phyloP scores from a whole-genome alignment of 345 rosid genomes.

The Jatropha curcas region DNA sequence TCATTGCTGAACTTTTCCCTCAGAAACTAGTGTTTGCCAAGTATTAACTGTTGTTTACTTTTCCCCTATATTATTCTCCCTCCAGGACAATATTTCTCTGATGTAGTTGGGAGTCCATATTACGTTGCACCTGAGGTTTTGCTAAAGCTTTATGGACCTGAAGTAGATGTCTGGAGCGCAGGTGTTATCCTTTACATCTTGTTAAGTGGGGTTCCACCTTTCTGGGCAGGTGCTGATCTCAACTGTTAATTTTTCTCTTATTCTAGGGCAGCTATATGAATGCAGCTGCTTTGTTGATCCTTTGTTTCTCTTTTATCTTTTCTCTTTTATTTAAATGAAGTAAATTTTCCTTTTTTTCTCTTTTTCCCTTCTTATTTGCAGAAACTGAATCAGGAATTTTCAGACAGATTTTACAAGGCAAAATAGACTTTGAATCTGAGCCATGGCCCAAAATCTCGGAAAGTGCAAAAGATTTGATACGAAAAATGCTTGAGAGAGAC shows the following conservation, averaged over 20 bases:
- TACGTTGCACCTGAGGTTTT: slow-evolving; percentile 98
- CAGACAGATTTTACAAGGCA: slow-evolving; percentile 81
- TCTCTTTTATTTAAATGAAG: background rate
- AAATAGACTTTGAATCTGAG: slow-evolving; percentile 78
- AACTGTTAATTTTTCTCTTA: background rate
- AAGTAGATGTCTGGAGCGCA: slow-evolving; percentile 94
- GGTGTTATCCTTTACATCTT: slow-evolving; percentile 96
- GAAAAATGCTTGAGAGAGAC: slow-evolving; percentile 86
- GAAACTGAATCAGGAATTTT: slow-evolving; percentile 98
- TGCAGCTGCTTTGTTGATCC: background rate
- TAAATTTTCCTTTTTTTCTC: slow-evolving; percentile 13
- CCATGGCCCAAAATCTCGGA: slow-evolving; percentile 96
- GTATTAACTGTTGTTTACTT: slow-evolving; percentile 8
- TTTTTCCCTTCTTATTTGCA: slow-evolving; percentile 29
- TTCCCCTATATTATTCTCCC: slow-evolving; percentile 7
- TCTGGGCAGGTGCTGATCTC: slow-evolving; percentile 73
- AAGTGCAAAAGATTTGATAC: slow-evolving; percentile 82
- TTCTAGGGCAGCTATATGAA: background rate
- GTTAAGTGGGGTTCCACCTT: slow-evolving; percentile 93
- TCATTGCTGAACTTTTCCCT: slow-evolving; percentile 4
- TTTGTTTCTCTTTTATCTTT: background rate
- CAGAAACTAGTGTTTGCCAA: background rate
- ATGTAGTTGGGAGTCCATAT: slow-evolving; percentile 98
- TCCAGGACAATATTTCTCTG: slow-evolving; percentile 73
- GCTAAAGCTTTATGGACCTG: slow-evolving; percentile 83